A percentile compares a stretch with the other conserved stretches of the same genome.
Conservation (phyloP, 73 alveolate species). For the Paramecium sexaurelia region DNA sequence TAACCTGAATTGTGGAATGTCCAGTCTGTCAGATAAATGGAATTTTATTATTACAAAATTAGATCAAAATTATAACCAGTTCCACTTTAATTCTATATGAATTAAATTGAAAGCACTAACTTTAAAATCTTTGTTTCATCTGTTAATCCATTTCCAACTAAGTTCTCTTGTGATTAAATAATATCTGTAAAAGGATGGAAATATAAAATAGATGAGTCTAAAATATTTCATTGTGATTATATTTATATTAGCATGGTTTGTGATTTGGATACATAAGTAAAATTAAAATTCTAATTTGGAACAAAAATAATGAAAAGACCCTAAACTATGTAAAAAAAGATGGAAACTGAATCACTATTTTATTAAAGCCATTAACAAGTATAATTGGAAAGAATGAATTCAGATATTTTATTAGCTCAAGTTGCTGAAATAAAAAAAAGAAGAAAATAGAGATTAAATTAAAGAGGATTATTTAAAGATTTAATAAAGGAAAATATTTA, state of each 20-base stretch:
- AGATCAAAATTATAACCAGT: neutral
- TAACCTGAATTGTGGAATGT: slow-evolving; percentile 21
- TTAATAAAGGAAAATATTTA: slow-evolving; percentile 32
- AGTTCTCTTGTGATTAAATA: slow-evolving; percentile 53
- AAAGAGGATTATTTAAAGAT: slow-evolving; percentile 37
- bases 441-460: neutral
- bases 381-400: neutral
- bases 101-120: neutral
- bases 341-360: neutral
- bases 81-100: slow-evolving; percentile 43
- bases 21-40: neutral
- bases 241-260: slow-evolving; percentile 7
- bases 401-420: neutral
- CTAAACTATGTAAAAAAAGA: neutral
- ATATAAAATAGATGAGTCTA: slow-evolving; percentile 24
- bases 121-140: neutral
- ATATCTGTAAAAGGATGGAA: slow-evolving; percentile 49
- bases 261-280: neutral
- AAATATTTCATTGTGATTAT: slow-evolving; percentile 3
- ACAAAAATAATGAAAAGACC: neutral
- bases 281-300: slow-evolving; percentile 40
- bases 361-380: neutral
- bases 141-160: slow-evolving; percentile 52
- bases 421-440: slow-evolving; percentile 49
- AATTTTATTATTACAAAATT: slow-evolving; percentile 39